phyloP scores from a whole-genome alignment of 169 alveolate genomes.

The Sarcocystis neurona region DNA sequence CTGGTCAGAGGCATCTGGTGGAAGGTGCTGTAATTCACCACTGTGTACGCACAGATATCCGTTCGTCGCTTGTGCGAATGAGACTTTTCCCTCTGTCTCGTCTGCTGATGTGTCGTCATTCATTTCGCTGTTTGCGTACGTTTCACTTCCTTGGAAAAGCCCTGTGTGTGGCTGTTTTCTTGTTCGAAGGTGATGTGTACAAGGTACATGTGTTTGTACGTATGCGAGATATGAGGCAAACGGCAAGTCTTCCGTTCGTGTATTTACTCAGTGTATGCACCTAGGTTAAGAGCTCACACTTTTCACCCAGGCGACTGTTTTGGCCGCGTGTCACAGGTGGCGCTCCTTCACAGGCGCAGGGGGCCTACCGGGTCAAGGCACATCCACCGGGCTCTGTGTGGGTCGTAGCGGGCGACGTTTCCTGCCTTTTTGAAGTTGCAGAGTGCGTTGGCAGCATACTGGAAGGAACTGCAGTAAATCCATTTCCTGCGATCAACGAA shows the following conservation, averaged over 20 bases:
- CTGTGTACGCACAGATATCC: too few species aligned
- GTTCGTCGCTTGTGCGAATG: too few species aligned
- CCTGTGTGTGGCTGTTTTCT: too few species aligned
- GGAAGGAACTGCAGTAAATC: constrained; percentile 18
- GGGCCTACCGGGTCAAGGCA: constrained; percentile 21
- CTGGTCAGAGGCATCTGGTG: too few species aligned
- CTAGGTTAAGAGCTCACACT: background rate
- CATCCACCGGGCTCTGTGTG: background rate
- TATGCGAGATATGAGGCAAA: too few species aligned
- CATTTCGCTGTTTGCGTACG: too few species aligned
- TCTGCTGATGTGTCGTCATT: too few species aligned
- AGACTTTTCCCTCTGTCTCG: too few species aligned
- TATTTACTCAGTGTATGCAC: background rate
- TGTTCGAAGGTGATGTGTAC: too few species aligned
- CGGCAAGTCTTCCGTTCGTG: background rate
- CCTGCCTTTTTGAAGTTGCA: constrained; percentile 1
- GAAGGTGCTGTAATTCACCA: too few species aligned
- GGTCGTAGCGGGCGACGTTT: background rate
- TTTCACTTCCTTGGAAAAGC: too few species aligned
- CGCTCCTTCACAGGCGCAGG: background rate
- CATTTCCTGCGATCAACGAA: background rate
- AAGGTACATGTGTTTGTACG: too few species aligned
- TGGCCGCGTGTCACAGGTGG: background rate
- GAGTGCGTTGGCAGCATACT: background rate
- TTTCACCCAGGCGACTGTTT: background rate